Evolutionary conservation across 768 basidiomycete genomes (phyloP).

Genomic region (Mycena albidolilacea): DNA sequence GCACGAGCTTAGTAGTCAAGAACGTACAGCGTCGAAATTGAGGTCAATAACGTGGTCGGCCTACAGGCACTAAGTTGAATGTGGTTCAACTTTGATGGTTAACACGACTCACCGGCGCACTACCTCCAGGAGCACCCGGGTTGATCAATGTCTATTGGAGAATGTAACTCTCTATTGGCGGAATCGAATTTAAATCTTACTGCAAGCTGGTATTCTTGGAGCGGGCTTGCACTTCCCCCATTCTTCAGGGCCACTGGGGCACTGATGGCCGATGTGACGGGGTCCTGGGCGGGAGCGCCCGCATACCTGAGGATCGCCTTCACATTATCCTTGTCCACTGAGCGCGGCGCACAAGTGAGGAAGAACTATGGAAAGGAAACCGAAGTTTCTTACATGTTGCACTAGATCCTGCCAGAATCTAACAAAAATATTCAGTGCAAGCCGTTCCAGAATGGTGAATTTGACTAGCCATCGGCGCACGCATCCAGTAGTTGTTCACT

Average conservation of each 20-base stretch:
- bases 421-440: not conserved
- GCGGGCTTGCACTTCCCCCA: slow-evolving; percentile 8
- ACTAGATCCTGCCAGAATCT: not conserved
- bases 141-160: slow-evolving; percentile 13
- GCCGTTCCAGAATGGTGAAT: not conserved
- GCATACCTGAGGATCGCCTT: slow-evolving; percentile 60
- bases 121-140: slow-evolving; percentile 36
- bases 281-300: slow-evolving; percentile 56
- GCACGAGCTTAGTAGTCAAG: not conserved
- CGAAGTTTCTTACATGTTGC: not conserved
- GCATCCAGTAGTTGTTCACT: slow-evolving; percentile 58
- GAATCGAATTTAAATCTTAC: slow-evolving; percentile 5
- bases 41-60: slow-evolving; percentile 41
- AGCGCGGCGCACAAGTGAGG: not conserved
- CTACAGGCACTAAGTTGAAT: too few species aligned
- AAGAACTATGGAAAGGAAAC: not conserved
- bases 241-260: not conserved
- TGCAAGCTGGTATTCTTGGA: slow-evolving; percentile 35
- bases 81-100: too few species aligned
- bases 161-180: not conserved
- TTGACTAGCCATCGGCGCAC: slow-evolving; percentile 47
- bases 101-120: not conserved
- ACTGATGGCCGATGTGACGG: slow-evolving; percentile 35
- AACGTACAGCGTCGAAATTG: slow-evolving; percentile 12
- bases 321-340: slow-evolving; percentile 51